Conservation (phyloP, 2,329 filamentous ascomycete genomes). For the Biscogniauxia mediterranea region DNA sequence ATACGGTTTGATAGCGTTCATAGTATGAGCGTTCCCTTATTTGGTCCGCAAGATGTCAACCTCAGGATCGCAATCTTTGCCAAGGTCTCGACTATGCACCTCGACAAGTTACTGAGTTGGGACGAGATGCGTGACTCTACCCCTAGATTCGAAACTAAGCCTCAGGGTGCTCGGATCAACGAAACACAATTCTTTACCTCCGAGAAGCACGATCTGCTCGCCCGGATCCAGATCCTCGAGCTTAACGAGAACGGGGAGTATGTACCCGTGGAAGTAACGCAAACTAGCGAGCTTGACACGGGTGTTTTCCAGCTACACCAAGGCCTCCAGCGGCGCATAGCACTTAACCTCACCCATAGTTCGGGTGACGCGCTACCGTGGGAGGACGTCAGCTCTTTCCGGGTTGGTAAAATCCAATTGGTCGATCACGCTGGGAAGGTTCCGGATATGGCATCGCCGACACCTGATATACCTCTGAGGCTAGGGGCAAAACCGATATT, state of each 20-base stretch:
- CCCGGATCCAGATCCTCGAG: constrained; percentile 84
- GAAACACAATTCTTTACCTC: constrained; percentile 92
- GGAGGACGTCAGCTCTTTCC: constrained; percentile 75
- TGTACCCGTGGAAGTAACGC: constrained; percentile 86
- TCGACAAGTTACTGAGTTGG: constrained; percentile 97
- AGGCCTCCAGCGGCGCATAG: constrained; percentile 83
- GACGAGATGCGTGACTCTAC: constrained; percentile 91
- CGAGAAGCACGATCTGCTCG: constrained; percentile 90
- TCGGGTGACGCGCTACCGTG: constrained; percentile 86
- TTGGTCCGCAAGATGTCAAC: constrained; percentile 69
- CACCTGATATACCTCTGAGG: constrained; percentile 74
- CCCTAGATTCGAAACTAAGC: constrained; percentile 54
- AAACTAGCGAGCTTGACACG: constrained; percentile 77
- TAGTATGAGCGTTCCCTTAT: constrained; percentile 90
- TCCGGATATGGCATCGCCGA: constrained; percentile 70
- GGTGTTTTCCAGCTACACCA: constrained; percentile 95
- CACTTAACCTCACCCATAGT: constrained; percentile 85
- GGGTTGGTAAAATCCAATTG: constrained; percentile 78
- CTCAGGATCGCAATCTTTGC: constrained; percentile 90
- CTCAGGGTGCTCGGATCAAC: constrained; percentile 68
- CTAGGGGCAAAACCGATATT: constrained; percentile 76
- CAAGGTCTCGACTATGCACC: constrained; percentile 85
- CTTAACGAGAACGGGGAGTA: constrained; percentile 90
- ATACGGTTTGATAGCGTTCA: constrained; percentile 97
- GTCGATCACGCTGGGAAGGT: constrained; percentile 83